phyloP scores from a whole-genome alignment of 1,139 yeast genomes.

The Debaryomyces udenii region DNA sequence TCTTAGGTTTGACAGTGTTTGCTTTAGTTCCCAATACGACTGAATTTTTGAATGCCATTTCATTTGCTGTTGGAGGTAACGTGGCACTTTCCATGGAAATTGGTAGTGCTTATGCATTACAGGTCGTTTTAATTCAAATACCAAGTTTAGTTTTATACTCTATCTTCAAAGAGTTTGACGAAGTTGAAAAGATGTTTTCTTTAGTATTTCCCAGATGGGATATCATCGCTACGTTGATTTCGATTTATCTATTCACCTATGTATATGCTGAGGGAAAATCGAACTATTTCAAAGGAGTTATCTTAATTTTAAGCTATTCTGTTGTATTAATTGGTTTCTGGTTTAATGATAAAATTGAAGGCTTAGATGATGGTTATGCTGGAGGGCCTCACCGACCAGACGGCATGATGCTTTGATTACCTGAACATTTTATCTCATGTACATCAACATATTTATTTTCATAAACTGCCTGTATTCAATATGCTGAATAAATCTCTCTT shows the following conservation, averaged over 20 bases:
- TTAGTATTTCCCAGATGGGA: slow-evolving; percentile 97
- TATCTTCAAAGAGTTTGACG: slow-evolving; percentile 43
- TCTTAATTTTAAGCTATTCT: slow-evolving; percentile 75
- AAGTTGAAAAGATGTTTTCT: slow-evolving; percentile 64
- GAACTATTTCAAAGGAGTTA: slow-evolving; percentile 93
- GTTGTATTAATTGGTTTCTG: slow-evolving; percentile 84
- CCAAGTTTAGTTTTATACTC: slow-evolving; percentile 88
- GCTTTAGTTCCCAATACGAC: slow-evolving; percentile 97
- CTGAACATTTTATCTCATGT: too few species aligned
- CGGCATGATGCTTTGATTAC: too few species aligned
- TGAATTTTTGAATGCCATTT: slow-evolving; percentile 93
- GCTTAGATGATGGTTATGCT: slow-evolving; percentile 35
- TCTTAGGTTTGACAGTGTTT: slow-evolving; percentile 89
- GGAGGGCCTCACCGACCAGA: neutral
- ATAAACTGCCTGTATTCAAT: too few species aligned
- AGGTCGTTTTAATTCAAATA: slow-evolving; percentile 92
- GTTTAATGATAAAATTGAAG: slow-evolving; percentile 53
- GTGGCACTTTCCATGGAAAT: slow-evolving; percentile 97
- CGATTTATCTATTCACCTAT: slow-evolving; percentile 89
- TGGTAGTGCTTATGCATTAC: slow-evolving; percentile 96
- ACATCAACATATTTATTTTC: neutral
- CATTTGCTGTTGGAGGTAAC: slow-evolving; percentile 94
- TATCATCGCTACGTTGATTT: slow-evolving; percentile 78
- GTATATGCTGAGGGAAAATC: slow-evolving; percentile 96
- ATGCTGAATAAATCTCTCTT: too few species aligned